Percentiles rank a stretch among this genome's conserved stretches.
These are phyloP conservation scores for Euphorbia pulcherrima DNA, from an alignment of 345 rosid genomes.

Conservation along the genomic window DNA sequence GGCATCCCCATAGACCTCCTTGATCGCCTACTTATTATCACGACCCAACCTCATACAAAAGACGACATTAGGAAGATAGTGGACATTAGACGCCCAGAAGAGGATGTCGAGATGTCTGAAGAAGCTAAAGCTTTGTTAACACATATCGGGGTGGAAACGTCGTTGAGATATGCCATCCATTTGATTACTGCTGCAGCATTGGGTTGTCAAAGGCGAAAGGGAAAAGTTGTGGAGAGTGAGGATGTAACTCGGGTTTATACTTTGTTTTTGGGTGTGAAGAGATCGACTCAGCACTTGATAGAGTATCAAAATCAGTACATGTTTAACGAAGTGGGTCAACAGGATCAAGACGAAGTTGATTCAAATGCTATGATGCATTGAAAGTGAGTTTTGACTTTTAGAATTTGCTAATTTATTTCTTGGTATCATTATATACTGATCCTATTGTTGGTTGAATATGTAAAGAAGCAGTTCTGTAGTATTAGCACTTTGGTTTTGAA, in stretches of 20 bases:
- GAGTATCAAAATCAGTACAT: conserved; percentile 85
- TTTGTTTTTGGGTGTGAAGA: conserved; percentile 83
- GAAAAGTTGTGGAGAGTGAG: conserved; percentile 65
- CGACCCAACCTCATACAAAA: conserved; percentile 72
- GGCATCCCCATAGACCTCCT: conserved; percentile 96
- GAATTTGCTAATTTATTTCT: not conserved
- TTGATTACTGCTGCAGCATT: conserved; percentile 76
- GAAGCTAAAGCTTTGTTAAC: conserved; percentile 79
- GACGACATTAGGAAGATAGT: conserved; percentile 76
- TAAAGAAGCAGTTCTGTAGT: no score
- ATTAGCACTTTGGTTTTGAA: no score
- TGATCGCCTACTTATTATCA: conserved; percentile 81
- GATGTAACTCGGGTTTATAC: conserved; percentile 69
- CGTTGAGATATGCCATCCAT: conserved; percentile 88
- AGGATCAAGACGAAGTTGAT: conserved; percentile 42
- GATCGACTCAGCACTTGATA: conserved; percentile 88
- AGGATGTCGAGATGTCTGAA: conserved; percentile 80
- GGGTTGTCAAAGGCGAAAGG: conserved; percentile 79
- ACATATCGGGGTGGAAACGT: conserved; percentile 75
- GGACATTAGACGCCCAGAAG: conserved; percentile 92
- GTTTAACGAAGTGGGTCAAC: conserved; percentile 55
- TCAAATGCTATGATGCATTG: conserved; percentile 46
- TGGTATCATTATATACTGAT: not conserved
- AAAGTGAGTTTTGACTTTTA: not conserved
- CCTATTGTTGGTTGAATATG: not conserved